A percentile compares a stretch with the other conserved stretches of the same genome.
These are phyloP conservation scores for Avena atlantica DNA, from an alignment of 176 grass and related monocot species.

Conservation along the genomic window DNA sequence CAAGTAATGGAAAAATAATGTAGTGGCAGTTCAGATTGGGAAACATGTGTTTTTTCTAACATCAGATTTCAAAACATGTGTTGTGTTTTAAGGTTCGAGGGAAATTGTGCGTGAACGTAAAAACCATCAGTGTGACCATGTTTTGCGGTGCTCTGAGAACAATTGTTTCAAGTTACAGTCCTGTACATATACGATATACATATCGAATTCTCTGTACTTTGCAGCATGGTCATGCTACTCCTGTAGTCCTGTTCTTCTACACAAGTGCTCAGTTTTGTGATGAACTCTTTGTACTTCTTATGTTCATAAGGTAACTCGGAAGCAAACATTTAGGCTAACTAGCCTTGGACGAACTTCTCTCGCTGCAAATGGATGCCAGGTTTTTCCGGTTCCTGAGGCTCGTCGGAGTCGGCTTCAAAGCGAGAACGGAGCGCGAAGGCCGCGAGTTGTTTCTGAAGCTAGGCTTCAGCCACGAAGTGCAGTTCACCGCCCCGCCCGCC, in stretches of 20 bases:
- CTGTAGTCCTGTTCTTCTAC: not conserved
- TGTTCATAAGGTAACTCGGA: not conserved
- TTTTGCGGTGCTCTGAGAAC: too few species aligned
- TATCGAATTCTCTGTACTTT: not conserved
- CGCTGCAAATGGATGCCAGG: conserved; percentile 55
- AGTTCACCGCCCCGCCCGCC: conserved; percentile 65
- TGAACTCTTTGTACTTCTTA: not conserved
- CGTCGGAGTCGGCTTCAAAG: conserved; percentile 73
- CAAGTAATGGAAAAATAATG: too few species aligned
- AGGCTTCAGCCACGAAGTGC: conserved; percentile 73
- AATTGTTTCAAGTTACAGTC: too few species aligned
- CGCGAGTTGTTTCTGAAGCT: conserved; percentile 76
- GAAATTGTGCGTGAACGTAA: not conserved
- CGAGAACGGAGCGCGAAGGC: conserved; percentile 67
- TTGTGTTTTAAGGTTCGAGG: not conserved
- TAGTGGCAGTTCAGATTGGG: too few species aligned
- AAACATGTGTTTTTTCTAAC: not conserved
- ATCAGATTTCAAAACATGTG: not conserved
- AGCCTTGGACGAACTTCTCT: not conserved
- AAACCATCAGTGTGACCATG: not conserved
- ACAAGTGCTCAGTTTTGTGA: not conserved
- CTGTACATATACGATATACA: not conserved
- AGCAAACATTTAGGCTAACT: not conserved
- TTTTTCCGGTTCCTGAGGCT: conserved; percentile 73
- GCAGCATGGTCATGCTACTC: not conserved